phyloP scores from a whole-genome alignment of 805 yeast genomes.

The Suhomyces kilbournensis region DNA sequence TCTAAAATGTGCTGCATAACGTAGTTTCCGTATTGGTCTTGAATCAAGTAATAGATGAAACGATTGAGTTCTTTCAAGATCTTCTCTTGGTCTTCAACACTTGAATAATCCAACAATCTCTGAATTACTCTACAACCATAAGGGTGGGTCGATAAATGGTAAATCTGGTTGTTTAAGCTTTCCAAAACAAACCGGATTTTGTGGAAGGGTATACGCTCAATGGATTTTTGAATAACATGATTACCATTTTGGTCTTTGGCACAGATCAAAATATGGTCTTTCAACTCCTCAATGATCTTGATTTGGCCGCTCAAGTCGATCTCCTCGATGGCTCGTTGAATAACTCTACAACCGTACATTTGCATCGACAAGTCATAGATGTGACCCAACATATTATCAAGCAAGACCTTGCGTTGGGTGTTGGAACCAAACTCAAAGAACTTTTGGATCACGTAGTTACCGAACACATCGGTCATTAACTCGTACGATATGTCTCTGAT shows the following conservation, averaged over 20 bases:
- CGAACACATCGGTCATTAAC: constrained; percentile 94
- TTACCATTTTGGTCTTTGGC: constrained; percentile 94
- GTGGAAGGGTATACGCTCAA: constrained; percentile 77
- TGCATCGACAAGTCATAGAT: constrained; percentile 77
- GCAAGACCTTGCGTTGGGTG: constrained; percentile 65
- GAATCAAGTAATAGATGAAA: constrained; percentile 72
- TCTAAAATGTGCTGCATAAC: constrained; percentile 95
- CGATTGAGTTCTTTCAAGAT: constrained; percentile 72
- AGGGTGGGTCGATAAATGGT: constrained; percentile 89
- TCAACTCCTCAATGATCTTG: constrained; percentile 66
- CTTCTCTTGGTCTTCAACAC: constrained; percentile 57
- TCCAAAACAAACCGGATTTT: constrained; percentile 69
- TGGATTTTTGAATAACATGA: constrained; percentile 94
- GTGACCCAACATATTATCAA: constrained; percentile 70
- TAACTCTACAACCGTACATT: constrained; percentile 98
- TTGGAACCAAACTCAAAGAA: constrained; percentile 79
- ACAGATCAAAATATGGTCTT: constrained; percentile 55
- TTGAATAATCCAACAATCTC: constrained; percentile 79
- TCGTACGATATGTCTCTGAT: constrained; percentile 71
- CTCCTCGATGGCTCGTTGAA: constrained; percentile 86
- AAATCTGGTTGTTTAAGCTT: constrained; percentile 66
- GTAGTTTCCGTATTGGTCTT: constrained; percentile 96
- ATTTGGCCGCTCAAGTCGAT: constrained; percentile 63
- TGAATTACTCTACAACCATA: constrained; percentile 98
- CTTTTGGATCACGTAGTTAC: constrained; percentile 95